Base-by-base conservation (phyloP, 2,329 filamentous ascomycete species). In the Penicillium sp. region DNA sequence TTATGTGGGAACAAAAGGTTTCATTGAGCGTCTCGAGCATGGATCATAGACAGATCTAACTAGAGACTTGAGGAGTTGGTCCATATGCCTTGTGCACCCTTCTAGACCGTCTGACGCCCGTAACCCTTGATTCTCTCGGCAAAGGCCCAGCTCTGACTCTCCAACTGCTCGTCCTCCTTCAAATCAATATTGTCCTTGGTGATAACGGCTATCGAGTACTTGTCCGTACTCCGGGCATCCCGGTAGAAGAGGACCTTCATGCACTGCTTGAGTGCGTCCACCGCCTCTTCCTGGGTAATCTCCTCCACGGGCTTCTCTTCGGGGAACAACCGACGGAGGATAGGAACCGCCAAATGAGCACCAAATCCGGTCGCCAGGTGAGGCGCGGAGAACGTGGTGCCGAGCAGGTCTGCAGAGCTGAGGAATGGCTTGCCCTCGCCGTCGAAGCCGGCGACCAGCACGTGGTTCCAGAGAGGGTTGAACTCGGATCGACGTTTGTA, bases 221-320 rank as follows among this genome's bases (percentile, higher is more conserved):
- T 79, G 73, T 96, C 90, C 73, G 93, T 74, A 74, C 88, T 94
- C 70, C 93, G 84, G 39, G 93, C 93, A 73, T 98, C 93, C 62
- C 93, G 82, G 78, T 98, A 98, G 77, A 88, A 98, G 52, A 98
- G 79, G 45, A 97, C 91, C 81, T 97, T 97, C 88, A 98, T 90
- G 73, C 90, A 95, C 74, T 95, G 87, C 76, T 86, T 86, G 66
- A 98, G 74, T 36, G 89, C 80, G 49, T 85, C 76, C 52, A 96
- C 77, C 42, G 93, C 93, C 66, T 87, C 72, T 62, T 96, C 90
- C 67, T 82, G 80, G 36, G 77, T 83, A 55, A 97, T 76, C 51
- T 82, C 76, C 61, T 82, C 76, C 32, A 86, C 83, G 37, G 87
- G 76, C 61, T 81, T 85, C 71, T 97, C 93, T 61, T 95, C 89